Evolutionary conservation across 345 rosid species (phyloP).

Genomic region (Angophora floribunda): DNA sequence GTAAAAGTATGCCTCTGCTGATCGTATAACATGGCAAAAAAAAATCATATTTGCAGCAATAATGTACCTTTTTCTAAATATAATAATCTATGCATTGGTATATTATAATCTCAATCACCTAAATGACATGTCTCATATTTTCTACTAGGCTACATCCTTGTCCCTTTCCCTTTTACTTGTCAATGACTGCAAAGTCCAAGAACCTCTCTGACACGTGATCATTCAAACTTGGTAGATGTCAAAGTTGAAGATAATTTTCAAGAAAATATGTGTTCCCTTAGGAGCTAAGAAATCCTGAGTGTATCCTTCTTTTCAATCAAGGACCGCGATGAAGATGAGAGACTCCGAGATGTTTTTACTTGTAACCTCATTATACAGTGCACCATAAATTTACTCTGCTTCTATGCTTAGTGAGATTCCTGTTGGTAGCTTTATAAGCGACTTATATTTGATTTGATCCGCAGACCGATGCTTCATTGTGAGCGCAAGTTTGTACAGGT

Average conservation of each 20-base stretch:
- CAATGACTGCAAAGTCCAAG: neutral
- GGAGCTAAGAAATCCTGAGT: neutral
- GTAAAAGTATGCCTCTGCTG: neutral
- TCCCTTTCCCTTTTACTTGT: neutral
- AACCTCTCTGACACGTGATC: neutral
- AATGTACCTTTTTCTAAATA: neutral
- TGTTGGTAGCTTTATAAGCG: neutral
- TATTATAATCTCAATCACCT: neutral
- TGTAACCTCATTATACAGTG: neutral
- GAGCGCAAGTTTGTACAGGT: neutral
- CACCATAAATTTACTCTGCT: neutral
- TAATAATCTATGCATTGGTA: neutral
- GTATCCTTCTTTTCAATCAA: neutral
- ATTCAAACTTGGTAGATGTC: neutral
- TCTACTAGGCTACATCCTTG: neutral
- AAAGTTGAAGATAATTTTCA: neutral
- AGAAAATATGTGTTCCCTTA: neutral
- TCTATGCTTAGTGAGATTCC: neutral
- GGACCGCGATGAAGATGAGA: neutral
- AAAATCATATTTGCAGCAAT: neutral
- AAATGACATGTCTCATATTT: neutral
- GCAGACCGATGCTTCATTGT: neutral
- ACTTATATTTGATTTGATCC: neutral
- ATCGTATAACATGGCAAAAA: neutral
- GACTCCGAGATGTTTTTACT: neutral